These are phyloP conservation scores for Starmerella bombicola DNA, from an alignment of 805 yeast genomes.

Conservation along the genomic window DNA sequence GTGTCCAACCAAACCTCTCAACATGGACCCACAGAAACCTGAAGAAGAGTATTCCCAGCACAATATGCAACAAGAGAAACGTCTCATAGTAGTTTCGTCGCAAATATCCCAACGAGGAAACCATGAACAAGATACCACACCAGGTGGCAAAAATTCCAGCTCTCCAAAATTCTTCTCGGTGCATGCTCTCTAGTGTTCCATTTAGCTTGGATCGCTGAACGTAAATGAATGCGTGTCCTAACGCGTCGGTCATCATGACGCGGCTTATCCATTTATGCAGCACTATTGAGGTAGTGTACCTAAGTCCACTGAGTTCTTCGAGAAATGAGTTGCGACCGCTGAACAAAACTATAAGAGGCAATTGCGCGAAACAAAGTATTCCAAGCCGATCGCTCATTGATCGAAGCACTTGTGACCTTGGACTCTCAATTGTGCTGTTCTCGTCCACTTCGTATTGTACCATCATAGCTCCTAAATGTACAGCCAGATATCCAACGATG, in stretches of 20 bases:
- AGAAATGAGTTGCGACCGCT: constrained; percentile 10
- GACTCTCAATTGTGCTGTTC: not conserved
- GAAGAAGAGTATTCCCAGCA: constrained; percentile 2
- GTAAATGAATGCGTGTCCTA: constrained; percentile 1
- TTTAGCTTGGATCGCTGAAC: not conserved
- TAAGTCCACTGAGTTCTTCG: constrained; percentile 4
- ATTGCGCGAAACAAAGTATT: constrained; percentile 8
- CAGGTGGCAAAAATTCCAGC: constrained; percentile 1
- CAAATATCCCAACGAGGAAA: constrained; percentile 5
- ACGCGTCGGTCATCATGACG: constrained; percentile 8
- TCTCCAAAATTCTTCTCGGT: constrained; percentile 4
- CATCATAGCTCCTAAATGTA: constrained; percentile 1
- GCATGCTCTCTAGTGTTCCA: not conserved
- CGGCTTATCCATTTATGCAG: constrained; percentile 14
- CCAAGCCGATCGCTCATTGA: constrained; percentile 5
- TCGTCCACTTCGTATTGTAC: constrained; percentile 1
- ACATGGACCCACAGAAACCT: constrained; percentile 9
- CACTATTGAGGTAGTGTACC: constrained; percentile 11
- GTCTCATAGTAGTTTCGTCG: constrained; percentile 8
- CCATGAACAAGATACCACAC: not conserved
- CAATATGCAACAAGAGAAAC: constrained; percentile 6
- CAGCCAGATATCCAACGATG: constrained; percentile 1
- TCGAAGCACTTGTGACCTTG: not conserved
- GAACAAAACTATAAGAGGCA: constrained; percentile 7
- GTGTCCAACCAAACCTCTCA: constrained; percentile 6